A percentile compares a stretch with the other conserved stretches of the same genome.
Evolutionary conservation across 345 rosid species (phyloP).

Genomic region (Ceriops decandra): DNA sequence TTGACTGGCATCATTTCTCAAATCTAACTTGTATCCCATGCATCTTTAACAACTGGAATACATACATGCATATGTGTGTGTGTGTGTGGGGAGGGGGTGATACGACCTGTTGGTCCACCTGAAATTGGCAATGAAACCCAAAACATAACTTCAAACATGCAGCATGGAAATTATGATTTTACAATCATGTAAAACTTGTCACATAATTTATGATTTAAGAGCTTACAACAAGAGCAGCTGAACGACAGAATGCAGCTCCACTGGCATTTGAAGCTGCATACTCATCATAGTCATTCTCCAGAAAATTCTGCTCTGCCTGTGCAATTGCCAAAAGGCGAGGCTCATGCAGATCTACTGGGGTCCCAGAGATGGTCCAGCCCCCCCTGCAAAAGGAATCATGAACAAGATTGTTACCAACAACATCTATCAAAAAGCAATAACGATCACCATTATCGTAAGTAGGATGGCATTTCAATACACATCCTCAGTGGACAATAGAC

Average conservation of each 20-base stretch:
- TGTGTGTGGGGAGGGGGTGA: neutral
- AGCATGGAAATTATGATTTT: neutral
- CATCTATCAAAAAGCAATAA: no score
- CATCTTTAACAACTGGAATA: neutral
- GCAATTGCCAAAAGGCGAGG: slow-evolving; percentile 85
- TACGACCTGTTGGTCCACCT: neutral
- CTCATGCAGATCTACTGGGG: slow-evolving; percentile 71
- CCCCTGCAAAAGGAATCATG: slow-evolving; percentile 45
- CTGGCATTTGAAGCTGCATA: slow-evolving; percentile 71
- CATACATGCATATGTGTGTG: neutral
- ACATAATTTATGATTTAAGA: neutral
- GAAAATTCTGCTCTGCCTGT: slow-evolving; percentile 83
- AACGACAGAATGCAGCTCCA: slow-evolving; percentile 90
- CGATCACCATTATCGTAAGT: neutral
- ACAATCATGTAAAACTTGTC: neutral
- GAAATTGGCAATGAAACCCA: neutral
- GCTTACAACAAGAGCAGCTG: slow-evolving; percentile 78
- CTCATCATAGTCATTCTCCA: slow-evolving; percentile 84
- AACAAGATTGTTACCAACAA: slow-evolving; percentile 2
- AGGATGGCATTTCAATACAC: slow-evolving; percentile 3
- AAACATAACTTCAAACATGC: neutral
- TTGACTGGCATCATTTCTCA: neutral
- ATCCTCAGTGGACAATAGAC: slow-evolving; percentile 9
- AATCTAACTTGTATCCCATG: neutral
- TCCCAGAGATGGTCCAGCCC: slow-evolving; percentile 90